phyloP scores from a whole-genome alignment of 2,329 filamentous ascomycete genomes.

The Knoxdaviesia proteae region DNA sequence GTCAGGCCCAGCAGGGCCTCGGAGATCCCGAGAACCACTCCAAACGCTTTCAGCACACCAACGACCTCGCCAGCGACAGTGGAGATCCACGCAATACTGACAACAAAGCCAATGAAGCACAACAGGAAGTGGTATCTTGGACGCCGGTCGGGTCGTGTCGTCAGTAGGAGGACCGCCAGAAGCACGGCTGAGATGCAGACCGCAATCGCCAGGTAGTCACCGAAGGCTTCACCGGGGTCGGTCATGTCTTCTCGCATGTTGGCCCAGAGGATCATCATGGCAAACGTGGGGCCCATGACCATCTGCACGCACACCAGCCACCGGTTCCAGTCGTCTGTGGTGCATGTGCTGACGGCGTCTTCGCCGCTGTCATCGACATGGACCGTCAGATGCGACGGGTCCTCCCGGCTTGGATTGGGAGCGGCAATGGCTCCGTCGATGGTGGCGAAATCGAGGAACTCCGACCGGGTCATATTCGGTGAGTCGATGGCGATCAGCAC shows the following conservation, averaged over 20 bases:
- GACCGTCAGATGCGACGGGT: not conserved
- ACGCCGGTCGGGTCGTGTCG: constrained; percentile 45
- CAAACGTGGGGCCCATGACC: constrained; percentile 71
- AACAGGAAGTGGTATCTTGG: constrained; percentile 58
- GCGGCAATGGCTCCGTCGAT: constrained; percentile 2
- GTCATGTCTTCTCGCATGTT: constrained; percentile 39
- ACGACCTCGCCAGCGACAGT: constrained; percentile 93
- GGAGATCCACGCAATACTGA: constrained; percentile 89
- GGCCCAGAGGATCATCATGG: constrained; percentile 55
- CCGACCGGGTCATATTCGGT: constrained; percentile 5
- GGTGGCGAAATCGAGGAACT: constrained; percentile 1
- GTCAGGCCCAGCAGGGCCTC: constrained; percentile 90
- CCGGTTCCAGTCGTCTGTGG: constrained; percentile 44
- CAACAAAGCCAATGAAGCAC: constrained; percentile 76
- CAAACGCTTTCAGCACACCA: constrained; percentile 77
- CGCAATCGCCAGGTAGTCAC: constrained; percentile 3
- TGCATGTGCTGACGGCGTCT: constrained; percentile 20
- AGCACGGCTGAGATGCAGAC: too few relatives aligned
- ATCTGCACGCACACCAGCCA: constrained; percentile 78
- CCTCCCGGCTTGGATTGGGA: not conserved
- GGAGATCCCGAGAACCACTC: constrained; percentile 78
- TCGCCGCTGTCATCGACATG: constrained; percentile 8
- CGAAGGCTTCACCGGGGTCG: constrained; percentile 33
- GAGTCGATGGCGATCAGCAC: constrained; percentile 10
- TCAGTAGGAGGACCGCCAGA: constrained; percentile 33